Evolutionary conservation across 805 yeast genomes (phyloP), one percentile per base, ranked within the genome.

Genomic region (Tetrapisispora namnaoensis): DNA sequence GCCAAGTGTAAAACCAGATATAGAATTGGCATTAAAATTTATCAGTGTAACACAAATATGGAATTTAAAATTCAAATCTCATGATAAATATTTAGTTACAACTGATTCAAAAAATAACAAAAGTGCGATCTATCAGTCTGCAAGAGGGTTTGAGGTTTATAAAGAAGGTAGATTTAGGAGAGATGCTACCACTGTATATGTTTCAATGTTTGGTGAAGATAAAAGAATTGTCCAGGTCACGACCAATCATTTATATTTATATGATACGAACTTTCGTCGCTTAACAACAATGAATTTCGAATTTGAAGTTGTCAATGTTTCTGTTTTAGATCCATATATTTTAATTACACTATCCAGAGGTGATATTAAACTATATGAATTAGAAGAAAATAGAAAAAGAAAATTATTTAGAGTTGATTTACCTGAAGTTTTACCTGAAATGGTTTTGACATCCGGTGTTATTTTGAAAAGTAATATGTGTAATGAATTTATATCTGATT

Each of bases 191-290:
- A 87, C 95, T 0, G 70, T 87, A 11, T 79, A 79, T 35, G 79
- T 85, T 58, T 85, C 83, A 21, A 79, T 82, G 39, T 66, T 84
- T 49, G 72, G 75, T 44, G 61, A 66, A 6, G 71, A 80, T 8
- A 74, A 77, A 37, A 74, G 78, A 55, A 79, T 87, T 36, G 75
- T 88, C 17, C 96, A 89, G 61, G 79, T 87, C 1, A 82, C 93
- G 1, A 78, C 84, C 0, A 75, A 77, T 37, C 80, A 78, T 46
- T 73, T 88, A 30, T 72, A 75, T 30, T 60, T 86, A 2, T 87
- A 79, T 62, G 81, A 82, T 56, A 72, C 78, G 49, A 74, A 75
- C 44, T 83, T 87, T 62, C 76, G 76, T 49, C 72, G 74, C 48
- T 56, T 77, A 10, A 69, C 76, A 8, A 72, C 79, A 2, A 66